Conservation (phyloP, 495 filamentous ascomycete genomes). For the Polyplosphaeria fusca region DNA sequence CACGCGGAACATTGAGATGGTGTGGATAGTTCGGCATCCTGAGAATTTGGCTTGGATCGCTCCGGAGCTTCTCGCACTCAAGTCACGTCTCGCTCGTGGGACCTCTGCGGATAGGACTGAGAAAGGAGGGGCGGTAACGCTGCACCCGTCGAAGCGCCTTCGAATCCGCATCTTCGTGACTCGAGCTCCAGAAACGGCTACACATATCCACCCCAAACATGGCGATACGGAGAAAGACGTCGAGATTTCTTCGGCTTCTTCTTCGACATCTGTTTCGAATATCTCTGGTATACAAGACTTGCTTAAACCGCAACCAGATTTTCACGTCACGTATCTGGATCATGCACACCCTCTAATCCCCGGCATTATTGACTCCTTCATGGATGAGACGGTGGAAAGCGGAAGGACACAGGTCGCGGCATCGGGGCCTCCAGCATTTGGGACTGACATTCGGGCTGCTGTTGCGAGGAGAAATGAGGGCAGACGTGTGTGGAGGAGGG, state of each 20-base stretch:
- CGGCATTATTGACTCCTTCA: conserved; percentile 37
- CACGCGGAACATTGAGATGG: conserved; percentile 48
- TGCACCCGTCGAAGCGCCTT: conserved; percentile 37
- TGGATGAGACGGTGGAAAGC: conserved; percentile 27
- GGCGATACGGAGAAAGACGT: conserved; percentile 5
- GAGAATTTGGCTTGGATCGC: conserved; percentile 56
- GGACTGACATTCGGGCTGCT: conserved; percentile 51
- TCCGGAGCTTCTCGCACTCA: conserved; percentile 49
- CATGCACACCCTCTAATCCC: conserved; percentile 34
- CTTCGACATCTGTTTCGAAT: background rate
- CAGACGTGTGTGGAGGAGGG: conserved; percentile 34
- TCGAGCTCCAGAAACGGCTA: conserved; percentile 40
- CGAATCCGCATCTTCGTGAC: conserved; percentile 58
- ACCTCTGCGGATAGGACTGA: background rate
- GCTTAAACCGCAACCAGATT: conserved; percentile 4
- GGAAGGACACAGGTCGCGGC: conserved; percentile 57
- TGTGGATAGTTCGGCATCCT: conserved; percentile 59
- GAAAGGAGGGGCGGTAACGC: conserved; percentile 37
- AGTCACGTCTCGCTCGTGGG: conserved; percentile 8
- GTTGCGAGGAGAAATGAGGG: conserved; percentile 46
- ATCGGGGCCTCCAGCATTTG: conserved; percentile 61
- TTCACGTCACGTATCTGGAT: conserved; percentile 23
- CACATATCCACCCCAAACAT: background rate
- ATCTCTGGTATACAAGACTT: background rate
- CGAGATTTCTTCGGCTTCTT: conserved; percentile 1